phyloP scores from a whole-genome alignment of 2,329 filamentous ascomycete genomes.

The Claviceps sp. region DNA sequence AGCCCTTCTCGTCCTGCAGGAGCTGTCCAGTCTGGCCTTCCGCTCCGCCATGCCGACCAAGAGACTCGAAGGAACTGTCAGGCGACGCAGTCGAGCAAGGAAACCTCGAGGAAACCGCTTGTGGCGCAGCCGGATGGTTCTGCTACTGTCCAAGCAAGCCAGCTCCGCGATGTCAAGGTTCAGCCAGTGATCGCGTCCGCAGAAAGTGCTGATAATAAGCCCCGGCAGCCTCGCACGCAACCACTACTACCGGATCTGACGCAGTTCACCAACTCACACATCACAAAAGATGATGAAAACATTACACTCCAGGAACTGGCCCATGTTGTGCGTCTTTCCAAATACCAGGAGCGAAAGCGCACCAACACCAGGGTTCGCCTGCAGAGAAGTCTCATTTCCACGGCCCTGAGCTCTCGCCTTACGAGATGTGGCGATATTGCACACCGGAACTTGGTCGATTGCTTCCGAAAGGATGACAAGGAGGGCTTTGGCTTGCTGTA shows the following conservation, averaged over 20 bases:
- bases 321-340: conserved; percentile 62
- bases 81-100: conserved; percentile 23
- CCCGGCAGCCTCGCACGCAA: conserved; percentile 27
- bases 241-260: conserved; percentile 54
- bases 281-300: conserved; percentile 47
- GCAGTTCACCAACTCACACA: conserved; percentile 48
- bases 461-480: conserved; percentile 68
- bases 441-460: conserved; percentile 63
- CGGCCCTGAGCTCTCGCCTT: conserved; percentile 60
- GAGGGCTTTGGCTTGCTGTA: conserved; percentile 61
- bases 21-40: conserved; percentile 23
- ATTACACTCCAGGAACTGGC: conserved; percentile 66
- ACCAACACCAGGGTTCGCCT: conserved; percentile 58
- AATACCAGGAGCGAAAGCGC: conserved; percentile 72
- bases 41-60: conserved; percentile 31
- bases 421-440: conserved; percentile 62
- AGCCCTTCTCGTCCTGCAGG: conserved; percentile 39
- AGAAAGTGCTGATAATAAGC: conserved; percentile 27
- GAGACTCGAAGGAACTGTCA: conserved; percentile 24
- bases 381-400: conserved; percentile 61
- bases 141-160: conserved; percentile 16
- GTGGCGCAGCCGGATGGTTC: conserved; percentile 30
- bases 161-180: conserved; percentile 15
- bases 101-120: conserved; percentile 32
- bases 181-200: conserved; percentile 18